phyloP scores from a whole-genome alignment of 805 yeast species.

The Hanseniaspora osmophila region DNA sequence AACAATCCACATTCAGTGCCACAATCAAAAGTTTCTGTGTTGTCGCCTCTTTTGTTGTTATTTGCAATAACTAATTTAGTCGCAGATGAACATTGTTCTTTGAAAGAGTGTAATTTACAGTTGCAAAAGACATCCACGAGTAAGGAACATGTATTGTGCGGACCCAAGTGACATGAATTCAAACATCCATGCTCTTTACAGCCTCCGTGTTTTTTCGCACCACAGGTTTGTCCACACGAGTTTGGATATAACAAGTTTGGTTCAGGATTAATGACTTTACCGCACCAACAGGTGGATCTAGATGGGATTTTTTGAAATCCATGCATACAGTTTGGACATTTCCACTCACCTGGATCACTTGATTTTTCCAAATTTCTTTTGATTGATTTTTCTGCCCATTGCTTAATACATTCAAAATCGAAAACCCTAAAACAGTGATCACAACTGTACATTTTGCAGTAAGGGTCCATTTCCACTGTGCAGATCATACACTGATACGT shows the following conservation, averaged over 20 bases:
- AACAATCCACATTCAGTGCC: slow-evolving; percentile 42
- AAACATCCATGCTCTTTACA: slow-evolving; percentile 53
- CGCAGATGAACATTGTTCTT: slow-evolving; percentile 56
- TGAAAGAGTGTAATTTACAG: slow-evolving; percentile 57
- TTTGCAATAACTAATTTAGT: slow-evolving; percentile 14
- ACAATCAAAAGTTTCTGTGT: slow-evolving; percentile 27
- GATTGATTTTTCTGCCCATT: slow-evolving; percentile 74
- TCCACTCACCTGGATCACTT: slow-evolving; percentile 32
- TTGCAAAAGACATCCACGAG: slow-evolving; percentile 52
- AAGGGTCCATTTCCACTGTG: slow-evolving; percentile 60
- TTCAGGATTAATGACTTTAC: slow-evolving; percentile 54
- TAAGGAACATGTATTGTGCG: slow-evolving; percentile 71
- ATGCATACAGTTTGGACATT: slow-evolving; percentile 62
- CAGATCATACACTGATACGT: slow-evolving; percentile 77
- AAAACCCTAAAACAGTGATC: slow-evolving; percentile 64
- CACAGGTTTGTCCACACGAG: slow-evolving; percentile 80
- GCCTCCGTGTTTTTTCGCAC: slow-evolving; percentile 37
- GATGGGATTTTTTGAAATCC: slow-evolving; percentile 35
- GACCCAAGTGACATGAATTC: slow-evolving; percentile 75
- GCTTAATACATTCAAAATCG: slow-evolving; percentile 69
- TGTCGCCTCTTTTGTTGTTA: too few species aligned
- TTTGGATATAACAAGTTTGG: slow-evolving; percentile 53
- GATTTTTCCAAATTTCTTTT: slow-evolving; percentile 42
- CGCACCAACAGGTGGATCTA: slow-evolving; percentile 69
- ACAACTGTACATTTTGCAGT: slow-evolving; percentile 69